Evolutionary conservation across 139 green algal species (phyloP).

Genomic region (Coelastrella sp.): DNA sequence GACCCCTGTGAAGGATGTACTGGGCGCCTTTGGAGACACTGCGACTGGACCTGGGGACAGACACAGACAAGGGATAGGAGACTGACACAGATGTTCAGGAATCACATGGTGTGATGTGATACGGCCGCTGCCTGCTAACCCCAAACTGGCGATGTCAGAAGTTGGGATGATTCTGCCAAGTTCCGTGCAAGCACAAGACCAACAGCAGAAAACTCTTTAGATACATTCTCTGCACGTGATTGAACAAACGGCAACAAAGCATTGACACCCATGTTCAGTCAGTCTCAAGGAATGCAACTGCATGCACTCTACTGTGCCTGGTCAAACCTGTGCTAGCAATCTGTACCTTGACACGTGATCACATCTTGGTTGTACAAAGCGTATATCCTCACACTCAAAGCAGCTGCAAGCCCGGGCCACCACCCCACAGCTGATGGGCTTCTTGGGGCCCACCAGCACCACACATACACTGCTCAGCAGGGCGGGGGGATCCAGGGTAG

Average conservation of each 20-base stretch:
- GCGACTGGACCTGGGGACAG: constrained; percentile 37
- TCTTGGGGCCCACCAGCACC: constrained; percentile 51
- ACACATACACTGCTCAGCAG: constrained; percentile 62
- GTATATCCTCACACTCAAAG: constrained; percentile 76
- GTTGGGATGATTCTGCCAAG: too few relatives aligned
- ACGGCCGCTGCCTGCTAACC: too few relatives aligned
- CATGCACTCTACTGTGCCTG: too few relatives aligned
- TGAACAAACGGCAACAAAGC: too few relatives aligned
- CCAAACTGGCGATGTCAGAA: too few relatives aligned
- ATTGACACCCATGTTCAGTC: too few relatives aligned
- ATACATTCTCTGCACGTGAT: too few relatives aligned
- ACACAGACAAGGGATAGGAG: neutral
- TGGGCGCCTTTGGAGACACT: constrained; percentile 73
- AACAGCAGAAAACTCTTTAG: too few relatives aligned
- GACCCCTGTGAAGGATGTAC: constrained; percentile 63
- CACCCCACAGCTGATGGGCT: constrained; percentile 68
- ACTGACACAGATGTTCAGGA: too few relatives aligned
- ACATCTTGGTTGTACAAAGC: constrained; percentile 65
- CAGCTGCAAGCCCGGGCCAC: constrained; percentile 63
- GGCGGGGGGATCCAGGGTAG: constrained; percentile 59
- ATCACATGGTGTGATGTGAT: too few relatives aligned
- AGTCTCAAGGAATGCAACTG: too few relatives aligned
- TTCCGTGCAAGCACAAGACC: too few relatives aligned
- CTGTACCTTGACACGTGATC: constrained; percentile 56
- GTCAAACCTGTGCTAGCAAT: neutral